A percentile compares a stretch with the other conserved stretches of the same genome.
Conservation (phyloP, 2,329 filamentous ascomycete species). For the Alternaria tenuissima region DNA sequence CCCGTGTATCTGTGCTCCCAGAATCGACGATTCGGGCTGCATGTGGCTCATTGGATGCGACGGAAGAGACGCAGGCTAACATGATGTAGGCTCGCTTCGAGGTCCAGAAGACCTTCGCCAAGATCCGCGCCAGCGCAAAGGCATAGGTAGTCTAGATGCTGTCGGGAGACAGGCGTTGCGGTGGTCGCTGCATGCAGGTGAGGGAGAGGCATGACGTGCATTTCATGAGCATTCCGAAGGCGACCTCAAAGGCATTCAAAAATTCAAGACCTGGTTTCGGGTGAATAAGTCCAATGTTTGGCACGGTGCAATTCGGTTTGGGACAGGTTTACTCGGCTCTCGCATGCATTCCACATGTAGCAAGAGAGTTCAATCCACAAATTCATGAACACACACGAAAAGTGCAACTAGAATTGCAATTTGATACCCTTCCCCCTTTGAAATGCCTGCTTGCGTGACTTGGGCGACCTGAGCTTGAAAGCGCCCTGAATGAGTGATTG, state of each 20-base stretch:
- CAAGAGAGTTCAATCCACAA: slow-evolving; percentile 50
- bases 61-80: slow-evolving; percentile 27
- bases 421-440: slow-evolving; percentile 40
- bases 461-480: background rate
- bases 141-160: slow-evolving; percentile 47
- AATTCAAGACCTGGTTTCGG: slow-evolving; percentile 50
- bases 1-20: background rate
- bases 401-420: slow-evolving; percentile 44
- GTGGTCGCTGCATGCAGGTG: slow-evolving; percentile 43
- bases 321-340: slow-evolving; percentile 51
- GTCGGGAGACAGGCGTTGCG: slow-evolving; percentile 41
- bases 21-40: background rate
- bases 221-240: slow-evolving; percentile 51
- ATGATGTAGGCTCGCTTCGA: slow-evolving; percentile 78
- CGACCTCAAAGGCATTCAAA: slow-evolving; percentile 49
- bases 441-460: slow-evolving; percentile 12
- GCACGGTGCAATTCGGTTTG: slow-evolving; percentile 53
- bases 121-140: slow-evolving; percentile 65
- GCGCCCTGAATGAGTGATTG: background rate
- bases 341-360: slow-evolving; percentile 50
- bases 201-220: slow-evolving; percentile 48
- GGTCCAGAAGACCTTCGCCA: slow-evolving; percentile 94
- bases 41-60: background rate
- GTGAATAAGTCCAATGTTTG: slow-evolving; percentile 49
- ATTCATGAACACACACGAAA: slow-evolving; percentile 49